These are phyloP conservation scores for Talinum fruticosum DNA, from an alignment of 148 eudicot species.

Conservation along the genomic window DNA sequence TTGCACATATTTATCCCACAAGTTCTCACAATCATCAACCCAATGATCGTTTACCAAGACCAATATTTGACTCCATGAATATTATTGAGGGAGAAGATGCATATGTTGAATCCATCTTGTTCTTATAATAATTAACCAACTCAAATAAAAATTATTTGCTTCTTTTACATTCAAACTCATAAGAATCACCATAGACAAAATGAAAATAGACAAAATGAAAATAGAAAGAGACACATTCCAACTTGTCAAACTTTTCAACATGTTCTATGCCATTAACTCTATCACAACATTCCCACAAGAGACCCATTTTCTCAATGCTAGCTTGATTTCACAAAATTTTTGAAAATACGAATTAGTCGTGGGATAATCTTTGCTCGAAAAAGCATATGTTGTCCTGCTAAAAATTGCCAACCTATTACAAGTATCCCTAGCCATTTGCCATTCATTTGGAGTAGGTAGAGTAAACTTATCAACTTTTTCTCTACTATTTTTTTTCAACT, in stretches of 20 bases:
- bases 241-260: neutral
- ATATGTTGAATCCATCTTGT: neutral
- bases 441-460: neutral
- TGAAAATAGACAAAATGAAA: neutral
- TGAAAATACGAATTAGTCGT: no score
- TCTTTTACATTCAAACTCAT: constrained; percentile 6
- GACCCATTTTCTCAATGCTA: no score
- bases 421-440: neutral
- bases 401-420: constrained; percentile 11
- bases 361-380: neutral
- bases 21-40: neutral
- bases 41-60: neutral
- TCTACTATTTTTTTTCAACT: neutral
- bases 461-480: neutral
- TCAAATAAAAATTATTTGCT: neutral
- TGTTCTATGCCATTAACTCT: neutral
- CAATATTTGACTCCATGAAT: no score
- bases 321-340: no score
- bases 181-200: neutral
- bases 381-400: constrained; percentile 3
- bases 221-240: constrained; percentile 5
- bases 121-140: constrained; percentile 2
- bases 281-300: no score
- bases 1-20: no score
- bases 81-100: no score